These are phyloP conservation scores for Paecilomyces dactylethromorphus DNA, from an alignment of 2,329 filamentous ascomycete species.

Conservation along the genomic window DNA sequence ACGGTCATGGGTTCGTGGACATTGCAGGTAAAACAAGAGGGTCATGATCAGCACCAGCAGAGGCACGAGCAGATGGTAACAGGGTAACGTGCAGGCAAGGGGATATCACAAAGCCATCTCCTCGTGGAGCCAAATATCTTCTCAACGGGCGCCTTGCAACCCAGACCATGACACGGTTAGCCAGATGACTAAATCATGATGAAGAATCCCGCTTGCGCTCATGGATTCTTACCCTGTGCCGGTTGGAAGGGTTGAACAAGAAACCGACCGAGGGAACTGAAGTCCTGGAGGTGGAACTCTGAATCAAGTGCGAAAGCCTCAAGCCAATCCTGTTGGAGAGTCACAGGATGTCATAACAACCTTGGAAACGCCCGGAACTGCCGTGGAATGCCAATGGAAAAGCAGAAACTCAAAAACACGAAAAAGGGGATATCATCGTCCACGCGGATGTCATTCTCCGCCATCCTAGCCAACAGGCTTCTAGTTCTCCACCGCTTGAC, in stretches of 20 bases:
- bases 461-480: conserved; percentile 3
- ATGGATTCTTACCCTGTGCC: not conserved
- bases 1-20: conserved; percentile 25
- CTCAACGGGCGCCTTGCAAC: not conserved
- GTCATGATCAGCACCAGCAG: conserved; percentile 1
- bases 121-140: conserved; percentile 1
- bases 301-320: conserved; percentile 11
- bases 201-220: conserved; percentile 4
- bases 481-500: conserved; percentile 49
- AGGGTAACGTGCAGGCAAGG: not conserved
- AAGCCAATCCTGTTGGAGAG: conserved; percentile 25
- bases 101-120: not conserved
- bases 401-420: conserved; percentile 7
- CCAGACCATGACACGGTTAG: not conserved
- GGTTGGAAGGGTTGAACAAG: not conserved
- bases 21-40: conserved; percentile 10
- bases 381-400: conserved; percentile 15
- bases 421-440: conserved; percentile 6
- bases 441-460: not conserved
- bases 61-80: conserved; percentile 1
- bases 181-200: conserved; percentile 5
- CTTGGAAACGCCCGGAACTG: conserved; percentile 19
- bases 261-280: not conserved
- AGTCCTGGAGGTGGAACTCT: not conserved
- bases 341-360: conserved; percentile 1